phyloP scores from a whole-genome alignment of 73 alveolate genomes.

The Durusdinium trenchii region DNA sequence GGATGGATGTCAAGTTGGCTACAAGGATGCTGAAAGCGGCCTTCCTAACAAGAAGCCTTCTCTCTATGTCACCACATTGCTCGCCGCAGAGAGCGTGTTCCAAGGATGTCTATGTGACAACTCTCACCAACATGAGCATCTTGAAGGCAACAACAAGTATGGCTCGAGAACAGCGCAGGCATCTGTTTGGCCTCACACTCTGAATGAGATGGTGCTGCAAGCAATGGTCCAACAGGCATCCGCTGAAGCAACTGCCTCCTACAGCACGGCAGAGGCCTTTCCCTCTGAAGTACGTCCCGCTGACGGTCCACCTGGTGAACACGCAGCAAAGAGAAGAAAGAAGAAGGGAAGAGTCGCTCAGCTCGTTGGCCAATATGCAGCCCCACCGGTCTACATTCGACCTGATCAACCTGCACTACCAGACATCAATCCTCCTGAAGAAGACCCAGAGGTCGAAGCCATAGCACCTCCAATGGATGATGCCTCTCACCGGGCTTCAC shows the following conservation, averaged over 20 bases:
- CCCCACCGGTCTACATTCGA: conserved; percentile 39
- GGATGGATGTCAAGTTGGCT: not conserved
- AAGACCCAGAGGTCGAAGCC: not conserved
- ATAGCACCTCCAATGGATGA: not conserved
- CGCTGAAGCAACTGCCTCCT: not conserved
- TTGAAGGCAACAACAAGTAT: conserved; percentile 18
- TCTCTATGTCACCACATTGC: not conserved
- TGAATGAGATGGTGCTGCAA: not conserved
- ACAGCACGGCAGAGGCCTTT: no score
- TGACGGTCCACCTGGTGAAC: no score
- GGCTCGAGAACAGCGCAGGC: not conserved
- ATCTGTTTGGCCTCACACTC: not conserved
- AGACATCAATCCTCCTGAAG: not conserved
- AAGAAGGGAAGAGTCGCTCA: not conserved
- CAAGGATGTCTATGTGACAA: not conserved
- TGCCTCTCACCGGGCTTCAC: not conserved
- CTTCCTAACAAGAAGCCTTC: not conserved
- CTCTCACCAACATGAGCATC: not conserved
- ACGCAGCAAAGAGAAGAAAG: not conserved
- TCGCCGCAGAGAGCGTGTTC: not conserved
- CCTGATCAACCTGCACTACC: not conserved
- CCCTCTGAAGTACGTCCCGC: not conserved
- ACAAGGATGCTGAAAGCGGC: not conserved
- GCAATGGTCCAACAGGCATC: not conserved
- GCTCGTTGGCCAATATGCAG: not conserved